Base-by-base conservation (phyloP, 352 stramenopile species). In the Sclerospora graminicola region DNA sequence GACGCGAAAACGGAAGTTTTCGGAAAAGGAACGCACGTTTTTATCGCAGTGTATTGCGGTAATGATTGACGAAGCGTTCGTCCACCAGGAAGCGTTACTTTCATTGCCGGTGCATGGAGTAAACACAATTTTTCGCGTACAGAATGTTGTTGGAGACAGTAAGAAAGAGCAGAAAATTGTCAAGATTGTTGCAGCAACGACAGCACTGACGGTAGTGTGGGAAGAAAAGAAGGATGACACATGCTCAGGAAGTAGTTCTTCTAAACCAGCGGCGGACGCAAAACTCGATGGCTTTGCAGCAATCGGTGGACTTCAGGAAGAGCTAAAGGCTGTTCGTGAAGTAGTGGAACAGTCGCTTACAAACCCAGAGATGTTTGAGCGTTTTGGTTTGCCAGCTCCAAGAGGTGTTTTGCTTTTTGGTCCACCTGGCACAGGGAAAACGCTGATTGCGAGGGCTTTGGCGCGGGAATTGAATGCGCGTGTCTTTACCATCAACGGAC, bases 401-500 rank as follows among this genome's bases (percentile, higher is more conserved):
- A 93, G 95, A 43, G 95, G 95, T 32, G 76, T 98, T 19, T 74
- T 99, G 0, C 58, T 99, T 14, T 97, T 97, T 50, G 96, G 95
- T 2, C 93, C 95, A 0, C 91, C 93, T 14, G 95, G 94, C 24
- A 98, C 89, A 19, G 95, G 95, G 33, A 99, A 99, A 50, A 98
- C 94, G 23, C 68, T 97, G 43, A 90, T 98, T 54, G 94, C 94
- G 0, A 66, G 85, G 14, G 82, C 91, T 10, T 68, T 99, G 31
- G 94, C 94, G 5, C 73, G 63, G 1, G 94, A 98, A 48, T 84
- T 96, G 24, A 73, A 83, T 27, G 89, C 90, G 5, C 82, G 84
- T 35, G 95, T 98, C 51, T 98, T 98, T 57, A 75, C 77, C 16
- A 96, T 99, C 63, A 98, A 98, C 52, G 94, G 94, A 8, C 91